These are phyloP conservation scores for Camptophora hylomeconis DNA, from an alignment of 2,329 filamentous ascomycete species.

Conservation along the genomic window DNA sequence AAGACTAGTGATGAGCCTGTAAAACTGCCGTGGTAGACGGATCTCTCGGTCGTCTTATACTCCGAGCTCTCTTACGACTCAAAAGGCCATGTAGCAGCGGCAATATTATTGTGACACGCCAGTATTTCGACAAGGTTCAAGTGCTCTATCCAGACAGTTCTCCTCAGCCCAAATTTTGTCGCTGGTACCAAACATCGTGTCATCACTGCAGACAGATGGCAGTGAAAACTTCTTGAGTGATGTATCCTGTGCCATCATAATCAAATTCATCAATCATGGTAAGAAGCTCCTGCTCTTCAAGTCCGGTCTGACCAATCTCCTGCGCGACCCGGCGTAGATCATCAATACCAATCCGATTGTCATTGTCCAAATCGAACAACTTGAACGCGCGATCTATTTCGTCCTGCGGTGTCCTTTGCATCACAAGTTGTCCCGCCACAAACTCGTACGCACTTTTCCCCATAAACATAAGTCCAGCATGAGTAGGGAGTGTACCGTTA, in stretches of 20 bases:
- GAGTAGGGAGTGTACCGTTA: constrained; percentile 43
- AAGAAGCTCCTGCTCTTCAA: constrained; percentile 82
- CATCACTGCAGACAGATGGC: constrained; percentile 47
- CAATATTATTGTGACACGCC: no score
- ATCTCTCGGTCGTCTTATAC: no score
- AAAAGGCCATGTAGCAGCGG: no score
- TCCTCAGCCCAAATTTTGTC: no score
- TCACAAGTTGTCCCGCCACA: constrained; percentile 67
- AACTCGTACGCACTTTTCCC: constrained; percentile 59
- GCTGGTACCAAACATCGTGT: no score
- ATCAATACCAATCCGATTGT: constrained; percentile 78
- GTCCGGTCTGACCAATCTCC: constrained; percentile 72
- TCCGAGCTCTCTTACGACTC: no score
- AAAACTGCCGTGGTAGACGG: constrained; percentile 53
- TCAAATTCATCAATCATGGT: constrained; percentile 99
- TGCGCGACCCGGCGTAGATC: constrained; percentile 78
- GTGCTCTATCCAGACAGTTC: no score
- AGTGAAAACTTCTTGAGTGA: constrained; percentile 51
- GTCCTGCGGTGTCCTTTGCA: constrained; percentile 71
- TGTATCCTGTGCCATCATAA: constrained; percentile 76
- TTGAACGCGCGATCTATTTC: constrained; percentile 86
- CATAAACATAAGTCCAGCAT: constrained; percentile 55
- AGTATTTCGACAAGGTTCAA: no score
- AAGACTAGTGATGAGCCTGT: constrained; percentile 44
- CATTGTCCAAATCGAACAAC: constrained; percentile 84